Evolutionary conservation across 345 rosid species (phyloP).

Genomic region (Gossypium turneri): DNA sequence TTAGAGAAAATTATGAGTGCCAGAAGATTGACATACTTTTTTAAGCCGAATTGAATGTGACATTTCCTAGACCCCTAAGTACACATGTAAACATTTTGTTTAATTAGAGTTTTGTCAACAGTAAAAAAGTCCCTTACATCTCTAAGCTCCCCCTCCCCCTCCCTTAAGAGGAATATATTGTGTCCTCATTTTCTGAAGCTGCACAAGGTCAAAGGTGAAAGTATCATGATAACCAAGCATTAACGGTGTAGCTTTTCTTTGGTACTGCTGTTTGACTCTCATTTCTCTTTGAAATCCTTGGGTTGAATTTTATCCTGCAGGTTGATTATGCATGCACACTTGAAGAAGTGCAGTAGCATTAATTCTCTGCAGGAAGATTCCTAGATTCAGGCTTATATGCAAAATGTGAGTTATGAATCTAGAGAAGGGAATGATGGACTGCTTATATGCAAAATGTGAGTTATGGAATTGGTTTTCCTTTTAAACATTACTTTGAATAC

Average conservation of each 20-base stretch:
- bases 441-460: no score
- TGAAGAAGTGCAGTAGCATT: slow-evolving; percentile 94
- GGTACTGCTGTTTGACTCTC: neutral
- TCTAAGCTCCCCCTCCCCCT: neutral
- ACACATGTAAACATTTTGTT: neutral
- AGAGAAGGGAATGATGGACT: no score
- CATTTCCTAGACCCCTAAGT: neutral
- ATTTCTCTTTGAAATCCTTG: slow-evolving; percentile 9
- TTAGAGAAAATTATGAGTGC: neutral
- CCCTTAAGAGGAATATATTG: no score
- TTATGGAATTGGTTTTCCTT: no score
- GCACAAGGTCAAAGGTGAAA: neutral
- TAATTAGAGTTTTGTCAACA: neutral
- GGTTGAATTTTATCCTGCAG: slow-evolving; percentile 31
- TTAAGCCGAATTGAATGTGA: neutral
- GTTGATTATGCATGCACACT: slow-evolving; percentile 97
- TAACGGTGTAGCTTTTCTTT: neutral
- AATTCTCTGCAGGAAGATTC: slow-evolving; percentile 62
- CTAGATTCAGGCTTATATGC: slow-evolving; percentile 51
- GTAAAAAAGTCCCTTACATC: neutral
- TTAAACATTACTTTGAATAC: no score
- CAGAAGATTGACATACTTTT: neutral
- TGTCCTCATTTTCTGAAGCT: neutral
- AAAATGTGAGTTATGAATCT: no score
- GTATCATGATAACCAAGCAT: slow-evolving; percentile 3